Base-by-base conservation (phyloP, 345 rosid species). In the Kandelia obovata region DNA sequence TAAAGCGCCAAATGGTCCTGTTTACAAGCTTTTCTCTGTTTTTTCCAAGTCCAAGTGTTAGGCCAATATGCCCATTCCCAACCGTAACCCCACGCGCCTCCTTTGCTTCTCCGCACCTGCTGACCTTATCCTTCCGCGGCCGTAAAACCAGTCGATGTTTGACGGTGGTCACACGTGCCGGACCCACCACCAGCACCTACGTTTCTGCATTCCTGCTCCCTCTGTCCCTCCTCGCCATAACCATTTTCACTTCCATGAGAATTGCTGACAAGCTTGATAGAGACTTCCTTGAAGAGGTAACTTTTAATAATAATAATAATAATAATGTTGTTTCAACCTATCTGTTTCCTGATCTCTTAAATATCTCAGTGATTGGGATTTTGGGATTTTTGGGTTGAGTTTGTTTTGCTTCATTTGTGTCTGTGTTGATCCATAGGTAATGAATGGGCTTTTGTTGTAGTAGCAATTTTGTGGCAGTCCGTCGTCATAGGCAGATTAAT, bases 221-320 rank as follows among this genome's bases (percentile, higher is more conserved):
- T 7, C 73, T 90, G 20, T 77, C 96, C 65, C 92, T 93, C 51
- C 80, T 93, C 16, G 86, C 83, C 6, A 77, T 62, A 78, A 93
- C 98, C 39, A 64, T 88, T 75, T 81, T 89, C 60, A 76, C 91
- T 75, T 86, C 97, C 16, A 67, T 80, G 13, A 84, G 68, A 77
- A 77, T 93, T 52, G 84, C 92, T 61, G 96, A 91, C 73, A 79
- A 78, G 79, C 97, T 91, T 59, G 97, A 91, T 64, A 34, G 67
- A 32, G 81, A 89, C 35, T 94, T 77, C 70, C 85, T 91, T 1
- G 94, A 94, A 65, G 92, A 91, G 85, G 98, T 91, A 76, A 16
- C 51, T 30, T 16, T 2, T 53, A 1, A 3, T 16, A 43, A 5
- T 5, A 8, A 55, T 53, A 1, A 3, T 16, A 43, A 5, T 5